phyloP scores from a whole-genome alignment of 2,329 filamentous ascomycete genomes.

The Colletotrichum zoysiae region DNA sequence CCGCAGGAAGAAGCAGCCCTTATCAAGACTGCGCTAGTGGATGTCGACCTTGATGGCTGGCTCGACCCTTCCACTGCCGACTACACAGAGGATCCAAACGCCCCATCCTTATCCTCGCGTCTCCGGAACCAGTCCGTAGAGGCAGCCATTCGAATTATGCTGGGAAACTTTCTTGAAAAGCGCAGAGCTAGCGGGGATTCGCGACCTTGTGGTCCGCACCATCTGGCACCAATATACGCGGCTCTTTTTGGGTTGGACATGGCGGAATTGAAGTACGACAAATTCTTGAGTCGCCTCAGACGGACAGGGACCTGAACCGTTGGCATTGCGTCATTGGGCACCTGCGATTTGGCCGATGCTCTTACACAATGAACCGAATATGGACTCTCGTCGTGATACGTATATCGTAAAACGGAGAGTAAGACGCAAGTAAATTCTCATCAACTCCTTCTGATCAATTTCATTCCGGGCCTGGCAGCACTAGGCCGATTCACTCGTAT shows the following conservation, averaged over 20 bases:
- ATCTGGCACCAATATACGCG: neutral
- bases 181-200: neutral
- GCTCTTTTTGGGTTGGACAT: too few relatives aligned
- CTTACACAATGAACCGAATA: neutral
- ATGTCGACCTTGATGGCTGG: neutral
- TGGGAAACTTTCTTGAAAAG: neutral
- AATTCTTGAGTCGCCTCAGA: too few relatives aligned
- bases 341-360: neutral
- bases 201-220: neutral
- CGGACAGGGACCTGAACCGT: too few relatives aligned
- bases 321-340: too few relatives aligned
- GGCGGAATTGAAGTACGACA: too few relatives aligned
- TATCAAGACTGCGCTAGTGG: neutral
- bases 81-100: neutral
- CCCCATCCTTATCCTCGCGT: neutral
- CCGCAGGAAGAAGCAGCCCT: neutral
- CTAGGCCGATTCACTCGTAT: neutral
- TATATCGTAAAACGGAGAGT: neutral
- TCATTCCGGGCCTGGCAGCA: neutral
- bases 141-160: neutral
- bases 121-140: neutral
- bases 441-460: neutral
- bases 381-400: neutral
- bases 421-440: neutral
- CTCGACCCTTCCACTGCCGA: neutral